phyloP scores from a whole-genome alignment of 805 yeast species.

The Starmerella sp. region DNA sequence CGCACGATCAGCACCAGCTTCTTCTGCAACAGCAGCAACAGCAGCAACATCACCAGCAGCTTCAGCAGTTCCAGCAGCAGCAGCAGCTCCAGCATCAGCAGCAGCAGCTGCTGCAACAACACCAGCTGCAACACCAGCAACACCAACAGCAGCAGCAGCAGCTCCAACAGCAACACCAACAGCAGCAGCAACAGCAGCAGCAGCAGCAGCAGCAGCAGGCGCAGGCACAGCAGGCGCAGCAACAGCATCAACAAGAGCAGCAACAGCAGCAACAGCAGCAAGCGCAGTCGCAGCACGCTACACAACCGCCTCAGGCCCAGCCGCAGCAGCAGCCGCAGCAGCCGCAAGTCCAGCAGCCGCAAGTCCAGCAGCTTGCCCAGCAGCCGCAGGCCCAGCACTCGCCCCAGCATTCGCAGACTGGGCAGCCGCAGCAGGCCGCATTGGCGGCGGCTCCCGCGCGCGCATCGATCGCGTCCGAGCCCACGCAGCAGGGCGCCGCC shows the following conservation, averaged over 20 bases:
- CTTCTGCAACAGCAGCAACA: slow-evolving; percentile 7
- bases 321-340: slow-evolving; percentile 9
- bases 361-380: slow-evolving; percentile 16
- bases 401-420: slow-evolving; percentile 17
- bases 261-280: neutral
- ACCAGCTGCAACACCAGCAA: slow-evolving; percentile 1
- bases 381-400: slow-evolving; percentile 4
- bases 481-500: neutral
- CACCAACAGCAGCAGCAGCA: slow-evolving; percentile 9
- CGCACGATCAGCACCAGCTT: slow-evolving; percentile 11
- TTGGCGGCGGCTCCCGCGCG: neutral
- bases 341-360: slow-evolving; percentile 12
- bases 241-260: neutral
- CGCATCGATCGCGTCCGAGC: neutral
- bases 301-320: slow-evolving; percentile 7
- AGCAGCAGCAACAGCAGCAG: neutral
- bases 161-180: slow-evolving; percentile 5
- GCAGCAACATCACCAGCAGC: slow-evolving; percentile 4
- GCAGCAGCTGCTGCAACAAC: slow-evolving; percentile 3
- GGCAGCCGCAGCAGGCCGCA: slow-evolving; percentile 10
- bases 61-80: slow-evolving; percentile 1
- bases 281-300: slow-evolving; percentile 6
- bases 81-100: slow-evolving; percentile 18
- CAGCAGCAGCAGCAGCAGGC: slow-evolving; percentile 11
- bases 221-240: neutral